Evolutionary conservation across 108 stramenopile species (phyloP), one percentile per base, ranked within the genome.

Genomic region (Cyclotella choctawhatcheeana): DNA sequence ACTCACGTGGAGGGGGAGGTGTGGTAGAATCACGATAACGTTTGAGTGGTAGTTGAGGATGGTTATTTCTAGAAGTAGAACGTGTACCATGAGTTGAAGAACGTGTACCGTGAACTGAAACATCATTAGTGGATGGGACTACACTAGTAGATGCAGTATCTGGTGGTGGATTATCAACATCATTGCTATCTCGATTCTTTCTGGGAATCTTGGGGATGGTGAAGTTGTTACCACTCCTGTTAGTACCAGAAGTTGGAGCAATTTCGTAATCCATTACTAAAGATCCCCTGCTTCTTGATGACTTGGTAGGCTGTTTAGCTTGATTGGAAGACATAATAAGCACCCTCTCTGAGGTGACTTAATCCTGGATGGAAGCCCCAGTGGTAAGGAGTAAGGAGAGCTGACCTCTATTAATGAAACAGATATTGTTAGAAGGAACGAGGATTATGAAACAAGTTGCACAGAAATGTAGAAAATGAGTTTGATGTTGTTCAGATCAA

Each of bases 201-300:
- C 70, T 74, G 62, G 80, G 80, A 14, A 81, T 81, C 45, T 73
- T 74, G 61, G 73, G 73, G 45, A 37, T 43, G 17, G 25, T 25
- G 55, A 14, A 0, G 51, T 10, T 22, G 51, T 20, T 43, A 34
- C n/a, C n/a, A n/a, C n/a, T n/a, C n/a, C n/a, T n/a, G n/a, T n/a
- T n/a, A n/a, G n/a, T n/a, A n/a, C n/a, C n/a, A n/a, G n/a, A n/a
- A 14, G 33, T 35, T 12, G 61, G 61, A 27, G 26, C 2, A 44
- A 63, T 68, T 35, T 44, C 48, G 53, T 52, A 32, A 55, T 44
- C 67, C 24, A 51, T 54, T 8, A 64, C 64, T 64, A 76, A 62
- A 18, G 25, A 53, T 5, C 6, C 17, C 0, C 47, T 40, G 37
- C 37, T 40, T n/a, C n/a, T n/a, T n/a, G n/a, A n/a, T n/a, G n/a